Conservation (phyloP, 1,284 basidiomycete species). For the Moniliophthora roreri region DNA sequence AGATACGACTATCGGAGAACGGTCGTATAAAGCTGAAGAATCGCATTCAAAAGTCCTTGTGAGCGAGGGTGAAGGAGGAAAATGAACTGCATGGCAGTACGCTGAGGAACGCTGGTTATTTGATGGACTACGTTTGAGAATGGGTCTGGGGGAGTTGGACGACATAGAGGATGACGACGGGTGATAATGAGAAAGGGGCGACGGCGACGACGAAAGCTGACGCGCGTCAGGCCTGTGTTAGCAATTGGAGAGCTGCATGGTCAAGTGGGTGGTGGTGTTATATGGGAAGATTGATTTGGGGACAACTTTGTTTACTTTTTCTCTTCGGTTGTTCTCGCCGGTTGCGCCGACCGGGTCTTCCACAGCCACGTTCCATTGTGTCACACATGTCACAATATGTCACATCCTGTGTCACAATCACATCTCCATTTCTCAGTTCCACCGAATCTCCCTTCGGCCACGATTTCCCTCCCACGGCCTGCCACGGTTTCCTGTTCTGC, state of each 20-base stretch:
- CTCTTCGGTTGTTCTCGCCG: no score
- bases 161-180: background rate
- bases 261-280: background rate
- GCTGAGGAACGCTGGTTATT: conserved; percentile 14
- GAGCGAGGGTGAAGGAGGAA: conserved; percentile 56
- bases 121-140: conserved; percentile 36
- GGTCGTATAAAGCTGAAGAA: conserved; percentile 61
- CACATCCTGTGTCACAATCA: background rate
- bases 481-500: background rate
- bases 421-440: background rate
- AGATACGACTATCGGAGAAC: conserved; percentile 67
- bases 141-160: conserved; percentile 36
- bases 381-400: no score
- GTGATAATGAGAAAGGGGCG: conserved; percentile 4
- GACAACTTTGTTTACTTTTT: no score
- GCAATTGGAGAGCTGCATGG: background rate
- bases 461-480: background rate
- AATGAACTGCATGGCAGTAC: conserved; percentile 43
- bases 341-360: no score
- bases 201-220: conserved; percentile 10
- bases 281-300: no score
- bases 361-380: no score
- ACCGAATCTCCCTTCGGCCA: no score
- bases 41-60: conserved; percentile 55
- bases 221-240: background rate